A percentile compares a stretch with the other conserved stretches of the same genome.
Conservation (phyloP, 2,329 filamentous ascomycete species). For the Hypoxylon sp. region DNA sequence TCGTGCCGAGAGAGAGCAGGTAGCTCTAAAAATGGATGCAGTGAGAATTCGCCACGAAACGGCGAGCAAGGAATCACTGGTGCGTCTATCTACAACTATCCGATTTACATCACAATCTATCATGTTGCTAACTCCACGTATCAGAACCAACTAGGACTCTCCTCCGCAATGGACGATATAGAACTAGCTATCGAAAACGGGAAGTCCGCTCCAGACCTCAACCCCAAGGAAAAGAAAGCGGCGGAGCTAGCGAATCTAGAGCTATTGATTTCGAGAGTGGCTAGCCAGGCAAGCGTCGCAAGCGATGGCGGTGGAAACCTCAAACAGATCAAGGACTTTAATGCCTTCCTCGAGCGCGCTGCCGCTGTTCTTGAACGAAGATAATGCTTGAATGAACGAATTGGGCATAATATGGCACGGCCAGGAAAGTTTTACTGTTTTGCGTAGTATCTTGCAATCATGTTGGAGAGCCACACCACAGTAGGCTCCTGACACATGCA, state of each 20-base stretch:
- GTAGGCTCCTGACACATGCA: not conserved
- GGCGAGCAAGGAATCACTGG: conserved; percentile 65
- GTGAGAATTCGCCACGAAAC: conserved; percentile 71
- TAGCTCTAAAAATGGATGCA: conserved; percentile 73
- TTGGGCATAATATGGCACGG: not conserved
- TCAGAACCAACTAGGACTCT: conserved; percentile 66
- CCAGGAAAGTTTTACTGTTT: not conserved
- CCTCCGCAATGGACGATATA: conserved; percentile 71
- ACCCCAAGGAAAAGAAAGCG: conserved; percentile 60
- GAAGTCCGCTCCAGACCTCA: conserved; percentile 62
- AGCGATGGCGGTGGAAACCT: conserved; percentile 66
- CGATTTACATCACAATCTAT: conserved; percentile 30
- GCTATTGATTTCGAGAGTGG: conserved; percentile 66
- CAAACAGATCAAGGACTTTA: conserved; percentile 71
- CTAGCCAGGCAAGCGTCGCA: conserved; percentile 65
- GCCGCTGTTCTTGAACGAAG: conserved; percentile 67
- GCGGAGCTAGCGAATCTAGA: conserved; percentile 70
- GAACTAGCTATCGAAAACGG: conserved; percentile 69
- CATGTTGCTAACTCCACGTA: conserved; percentile 20
- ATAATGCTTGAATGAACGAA: conserved; percentile 30
- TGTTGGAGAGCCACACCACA: not conserved
- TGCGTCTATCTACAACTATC: conserved; percentile 51
- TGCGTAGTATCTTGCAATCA: not conserved
- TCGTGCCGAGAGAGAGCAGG: conserved; percentile 70
- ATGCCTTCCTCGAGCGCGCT: conserved; percentile 72